Conservation (phyloP, 129 eudicot species). For the Scalesia atractyloides region DNA sequence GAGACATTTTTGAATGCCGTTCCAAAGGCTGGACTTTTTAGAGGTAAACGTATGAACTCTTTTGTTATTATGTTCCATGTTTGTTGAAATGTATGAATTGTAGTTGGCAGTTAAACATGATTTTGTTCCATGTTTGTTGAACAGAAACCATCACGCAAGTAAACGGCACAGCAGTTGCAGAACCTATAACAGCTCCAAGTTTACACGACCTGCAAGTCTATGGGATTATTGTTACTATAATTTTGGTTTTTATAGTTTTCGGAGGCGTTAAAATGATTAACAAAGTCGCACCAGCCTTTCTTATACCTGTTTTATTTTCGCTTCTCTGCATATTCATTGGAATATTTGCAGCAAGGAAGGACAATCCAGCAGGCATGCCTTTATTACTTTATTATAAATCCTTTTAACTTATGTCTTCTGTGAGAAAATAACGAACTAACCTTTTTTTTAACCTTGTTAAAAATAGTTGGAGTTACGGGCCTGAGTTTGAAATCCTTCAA, state of each 20-base stretch:
- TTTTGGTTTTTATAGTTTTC: constrained; percentile 88
- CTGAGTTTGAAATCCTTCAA: constrained; percentile 71
- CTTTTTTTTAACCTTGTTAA: constrained; percentile 7
- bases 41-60: constrained; percentile 49
- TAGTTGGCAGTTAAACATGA: constrained; percentile 10
- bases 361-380: constrained; percentile 65
- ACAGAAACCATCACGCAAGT: constrained; percentile 74
- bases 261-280: constrained; percentile 98
- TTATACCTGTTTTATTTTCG: constrained; percentile 87
- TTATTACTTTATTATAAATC: neutral
- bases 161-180: constrained; percentile 69
- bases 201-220: constrained; percentile 93
- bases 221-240: constrained; percentile 90
- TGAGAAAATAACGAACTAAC: constrained; percentile 11
- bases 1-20: constrained; percentile 94
- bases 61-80: neutral
- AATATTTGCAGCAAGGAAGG: constrained; percentile 66
- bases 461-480: constrained; percentile 84
- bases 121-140: constrained; percentile 28
- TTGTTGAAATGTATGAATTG: constrained; percentile 5
- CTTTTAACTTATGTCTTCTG: constrained; percentile 7
- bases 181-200: constrained; percentile 82
- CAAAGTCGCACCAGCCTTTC: constrained; percentile 99
- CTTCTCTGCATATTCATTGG: constrained; percentile 86
- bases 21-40: constrained; percentile 84